A percentile compares a stretch with the other conserved stretches of the same genome.
phyloP scores from a whole-genome alignment of 768 basidiomycete species.

The Suillus placidus region DNA sequence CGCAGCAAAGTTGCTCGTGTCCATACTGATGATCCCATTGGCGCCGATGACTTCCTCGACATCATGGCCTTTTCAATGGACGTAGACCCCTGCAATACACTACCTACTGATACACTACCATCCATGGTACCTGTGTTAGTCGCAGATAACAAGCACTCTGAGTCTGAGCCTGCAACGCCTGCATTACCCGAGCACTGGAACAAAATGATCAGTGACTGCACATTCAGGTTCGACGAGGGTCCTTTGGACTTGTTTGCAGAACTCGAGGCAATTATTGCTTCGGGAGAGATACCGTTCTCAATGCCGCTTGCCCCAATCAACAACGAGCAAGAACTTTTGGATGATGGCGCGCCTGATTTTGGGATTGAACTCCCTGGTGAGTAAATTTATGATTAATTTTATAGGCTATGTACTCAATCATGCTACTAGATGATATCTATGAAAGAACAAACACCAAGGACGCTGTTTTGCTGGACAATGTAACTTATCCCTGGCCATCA shows the following conservation, averaged over 20 bases:
- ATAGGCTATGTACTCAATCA: not conserved
- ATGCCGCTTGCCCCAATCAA: not conserved
- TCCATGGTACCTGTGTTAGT: not conserved
- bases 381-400: not conserved
- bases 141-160: not conserved
- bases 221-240: not conserved
- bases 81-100: not conserved
- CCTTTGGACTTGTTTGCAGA: conserved; percentile 1
- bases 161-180: not conserved
- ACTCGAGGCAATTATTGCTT: not conserved
- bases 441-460: not conserved
- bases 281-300: not conserved
- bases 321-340: not conserved
- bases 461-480: conserved; percentile 37
- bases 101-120: not conserved
- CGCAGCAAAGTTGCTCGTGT: not conserved
- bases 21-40: not conserved
- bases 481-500: conserved; percentile 12
- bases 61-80: not conserved
- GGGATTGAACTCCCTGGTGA: not conserved
- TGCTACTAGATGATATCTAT: not conserved
- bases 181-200: not conserved
- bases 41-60: not conserved
- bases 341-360: not conserved
- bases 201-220: not conserved